Evolutionary conservation across 768 basidiomycete species (phyloP).

Genomic region (Amanita rubescens): DNA sequence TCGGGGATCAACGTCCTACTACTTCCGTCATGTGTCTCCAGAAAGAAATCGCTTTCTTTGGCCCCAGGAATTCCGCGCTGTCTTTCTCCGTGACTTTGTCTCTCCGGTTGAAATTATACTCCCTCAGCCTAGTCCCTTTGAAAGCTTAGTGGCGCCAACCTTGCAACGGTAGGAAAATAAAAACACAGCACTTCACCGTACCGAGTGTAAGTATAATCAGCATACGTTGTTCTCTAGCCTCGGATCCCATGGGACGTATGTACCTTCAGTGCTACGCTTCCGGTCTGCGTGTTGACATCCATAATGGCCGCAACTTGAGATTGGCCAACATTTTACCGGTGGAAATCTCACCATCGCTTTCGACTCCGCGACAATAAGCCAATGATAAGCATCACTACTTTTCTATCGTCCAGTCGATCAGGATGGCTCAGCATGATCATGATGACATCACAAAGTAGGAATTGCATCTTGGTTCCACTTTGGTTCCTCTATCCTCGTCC

Average conservation of each 20-base stretch:
- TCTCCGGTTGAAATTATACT: slow-evolving; percentile 17
- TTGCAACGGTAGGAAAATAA: slow-evolving; percentile 5
- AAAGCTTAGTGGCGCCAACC: slow-evolving; percentile 30
- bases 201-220: slow-evolving; percentile 11
- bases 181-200: slow-evolving; percentile 11
- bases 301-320: background rate
- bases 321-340: background rate
- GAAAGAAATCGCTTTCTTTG: slow-evolving; percentile 14
- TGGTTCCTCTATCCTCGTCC: background rate
- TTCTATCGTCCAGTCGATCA: background rate
- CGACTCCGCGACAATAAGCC: background rate
- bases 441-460: background rate
- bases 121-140: slow-evolving; percentile 22
- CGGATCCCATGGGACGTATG: slow-evolving; percentile 15
- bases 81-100: slow-evolving; percentile 25
- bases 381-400: background rate
- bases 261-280: slow-evolving; percentile 4
- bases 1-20: slow-evolving; percentile 50
- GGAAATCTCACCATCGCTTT: background rate
- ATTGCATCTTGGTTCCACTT: background rate
- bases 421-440: background rate
- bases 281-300: background rate
- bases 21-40: slow-evolving; percentile 29
- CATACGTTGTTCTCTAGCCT: slow-evolving; percentile 12
- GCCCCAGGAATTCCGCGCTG: slow-evolving; percentile 12